phyloP scores from a whole-genome alignment of 441 rosid species.

The Pelargonium australe region DNA sequence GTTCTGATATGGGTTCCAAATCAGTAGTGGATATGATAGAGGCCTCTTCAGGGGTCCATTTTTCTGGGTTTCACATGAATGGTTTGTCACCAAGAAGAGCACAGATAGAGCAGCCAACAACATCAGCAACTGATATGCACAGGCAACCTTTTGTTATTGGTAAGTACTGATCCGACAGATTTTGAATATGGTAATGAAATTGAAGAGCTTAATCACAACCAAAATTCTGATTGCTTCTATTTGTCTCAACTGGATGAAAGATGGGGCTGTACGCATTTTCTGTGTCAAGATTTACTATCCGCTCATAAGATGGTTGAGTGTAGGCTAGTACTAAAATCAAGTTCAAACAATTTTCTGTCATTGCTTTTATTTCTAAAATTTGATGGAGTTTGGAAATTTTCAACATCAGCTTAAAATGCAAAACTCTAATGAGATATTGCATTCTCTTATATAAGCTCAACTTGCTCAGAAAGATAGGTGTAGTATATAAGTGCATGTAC shows the following conservation, averaged over 20 bases:
- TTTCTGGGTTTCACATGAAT: slow-evolving; percentile 82
- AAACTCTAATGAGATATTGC: no score
- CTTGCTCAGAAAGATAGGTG: no score
- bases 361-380: neutral
- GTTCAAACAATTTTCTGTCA: neutral
- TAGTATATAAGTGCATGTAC: no score
- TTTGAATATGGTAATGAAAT: neutral
- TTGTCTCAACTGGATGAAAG: neutral
- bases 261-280: neutral
- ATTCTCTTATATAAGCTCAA: no score
- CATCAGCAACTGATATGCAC: slow-evolving; percentile 44
- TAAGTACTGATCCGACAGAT: slow-evolving; percentile 23
- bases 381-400: no score
- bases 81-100: slow-evolving; percentile 36
- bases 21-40: slow-evolving; percentile 71
- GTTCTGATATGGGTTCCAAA: slow-evolving; percentile 45
- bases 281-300: neutral
- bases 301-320: no score
- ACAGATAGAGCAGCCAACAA: slow-evolving; percentile 38
- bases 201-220: slow-evolving; percentile 4
- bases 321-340: neutral
- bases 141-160: slow-evolving; percentile 94
- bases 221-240: neutral
- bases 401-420: no score
- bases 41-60: slow-evolving; percentile 75